Evolutionary conservation across 2,329 filamentous ascomycete genomes (phyloP), one percentile per base, ranked within the genome.

Genomic region (Fusarium longipes): DNA sequence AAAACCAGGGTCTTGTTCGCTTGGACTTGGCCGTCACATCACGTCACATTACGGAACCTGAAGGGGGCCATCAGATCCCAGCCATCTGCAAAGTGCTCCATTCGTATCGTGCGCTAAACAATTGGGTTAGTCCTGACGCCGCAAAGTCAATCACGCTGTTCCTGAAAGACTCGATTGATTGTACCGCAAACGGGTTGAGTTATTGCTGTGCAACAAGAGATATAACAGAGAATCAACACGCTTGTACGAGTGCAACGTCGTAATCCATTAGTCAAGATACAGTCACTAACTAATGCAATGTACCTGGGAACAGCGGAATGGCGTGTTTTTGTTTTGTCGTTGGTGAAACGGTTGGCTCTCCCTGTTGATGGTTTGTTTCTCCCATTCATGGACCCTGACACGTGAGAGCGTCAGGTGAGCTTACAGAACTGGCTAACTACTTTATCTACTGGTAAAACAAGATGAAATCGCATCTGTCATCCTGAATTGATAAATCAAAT

Each of bases 361-460:
- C 40, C 32, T 20, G 32, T 42, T 17, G 40, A 36, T 60, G 25
- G 44, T 59, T 64, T 49, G 52, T 51, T 64, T 67, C 63, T 36
- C 57, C 40, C 30, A 27, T 36, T 17, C 40, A 35, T 52, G 38
- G 30, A 29, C 29, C 38, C 44, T 57, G 52, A 39, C 68, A 63
- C 63, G 68, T 70, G 68, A 68, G 63, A 65, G 33, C 24, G 25
- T 71, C 68, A 71, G 52, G 53, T 60, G 54, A 40, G 45, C 49
- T 22, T 32, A 25, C 20, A 36, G 17, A 22, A 20, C 22, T 10
- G 20, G 14, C n/a, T 36, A 18, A 1, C 35, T 18, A 8, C 7
- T 22, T 40, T 40, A 9, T 24, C 7, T 20, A 25, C 15, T 25
- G 14, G 18, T 27, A 18, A 18, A 22, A 32, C 12, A 36, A 22